phyloP scores from a whole-genome alignment of 495 filamentous ascomycete species.

The Penicillium diatomitis region DNA sequence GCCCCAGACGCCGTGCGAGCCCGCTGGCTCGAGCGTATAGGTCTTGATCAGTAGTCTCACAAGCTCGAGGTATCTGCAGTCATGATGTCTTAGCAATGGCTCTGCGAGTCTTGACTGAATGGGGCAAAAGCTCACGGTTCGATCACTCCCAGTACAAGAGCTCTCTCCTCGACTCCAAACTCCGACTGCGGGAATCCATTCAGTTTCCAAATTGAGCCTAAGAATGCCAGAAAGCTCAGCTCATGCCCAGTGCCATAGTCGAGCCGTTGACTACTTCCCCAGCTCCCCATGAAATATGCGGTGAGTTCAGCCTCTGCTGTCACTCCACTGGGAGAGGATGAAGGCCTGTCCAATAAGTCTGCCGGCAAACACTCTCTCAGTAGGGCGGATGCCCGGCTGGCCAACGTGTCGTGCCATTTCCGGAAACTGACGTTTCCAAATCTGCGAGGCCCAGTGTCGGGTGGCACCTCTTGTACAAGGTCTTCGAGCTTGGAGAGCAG shows the following conservation, averaged over 20 bases:
- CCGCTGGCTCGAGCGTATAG: constrained; percentile 93
- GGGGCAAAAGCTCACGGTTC: constrained; percentile 51
- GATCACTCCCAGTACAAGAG: constrained; percentile 70
- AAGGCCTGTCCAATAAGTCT: constrained; percentile 34
- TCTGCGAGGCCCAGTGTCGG: constrained; percentile 71
- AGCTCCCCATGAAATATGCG: constrained; percentile 75
- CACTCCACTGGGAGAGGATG: constrained; percentile 14
- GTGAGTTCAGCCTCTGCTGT: constrained; percentile 57
- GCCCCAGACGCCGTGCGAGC: constrained; percentile 94
- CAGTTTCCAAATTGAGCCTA: constrained; percentile 85
- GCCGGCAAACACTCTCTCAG: constrained; percentile 53
- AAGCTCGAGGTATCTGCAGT: constrained; percentile 64
- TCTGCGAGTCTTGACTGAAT: no score
- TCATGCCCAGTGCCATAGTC: constrained; percentile 98
- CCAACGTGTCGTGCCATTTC: constrained; percentile 65
- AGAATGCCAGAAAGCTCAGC: constrained; percentile 84
- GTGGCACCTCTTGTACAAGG: constrained; percentile 70
- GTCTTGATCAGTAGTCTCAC: constrained; percentile 76
- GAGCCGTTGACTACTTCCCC: constrained; percentile 79
- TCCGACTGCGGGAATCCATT: constrained; percentile 53
- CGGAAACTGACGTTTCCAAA: constrained; percentile 91
- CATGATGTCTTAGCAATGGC: no score
- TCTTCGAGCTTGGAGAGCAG: constrained; percentile 52
- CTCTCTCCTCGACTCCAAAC: constrained; percentile 55
- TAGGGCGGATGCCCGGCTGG: constrained; percentile 45